These are phyloP conservation scores for Aspergillus bertholletiae DNA, from an alignment of 495 filamentous ascomycete species.

Conservation along the genomic window DNA sequence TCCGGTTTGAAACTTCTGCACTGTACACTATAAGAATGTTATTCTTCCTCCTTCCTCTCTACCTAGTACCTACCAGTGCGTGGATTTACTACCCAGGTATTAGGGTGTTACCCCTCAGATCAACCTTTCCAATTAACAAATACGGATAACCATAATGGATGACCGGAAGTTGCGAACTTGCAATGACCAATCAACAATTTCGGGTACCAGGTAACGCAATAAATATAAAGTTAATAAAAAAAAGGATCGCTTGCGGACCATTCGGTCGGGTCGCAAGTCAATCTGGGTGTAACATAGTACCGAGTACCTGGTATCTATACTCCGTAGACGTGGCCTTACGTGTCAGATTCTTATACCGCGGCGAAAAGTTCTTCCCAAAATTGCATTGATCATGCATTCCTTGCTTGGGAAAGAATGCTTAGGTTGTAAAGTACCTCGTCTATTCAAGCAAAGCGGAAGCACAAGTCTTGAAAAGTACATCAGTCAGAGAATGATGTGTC, in stretches of 20 bases:
- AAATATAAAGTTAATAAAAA: not conserved
- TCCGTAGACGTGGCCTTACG: not conserved
- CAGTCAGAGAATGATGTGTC: not conserved
- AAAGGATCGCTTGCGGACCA: not conserved
- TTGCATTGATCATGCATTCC: not conserved
- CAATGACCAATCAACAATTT: not conserved
- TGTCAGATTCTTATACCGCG: not conserved
- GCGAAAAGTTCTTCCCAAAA: not conserved
- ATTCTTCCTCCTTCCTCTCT: too few relatives aligned
- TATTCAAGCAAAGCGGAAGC: too few relatives aligned
- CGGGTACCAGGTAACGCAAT: not conserved
- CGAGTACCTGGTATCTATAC: not conserved
- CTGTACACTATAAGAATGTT: too few relatives aligned
- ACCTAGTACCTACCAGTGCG: too few relatives aligned
- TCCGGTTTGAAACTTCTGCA: too few relatives aligned
- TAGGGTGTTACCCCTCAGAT: not conserved
- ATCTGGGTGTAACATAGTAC: not conserved
- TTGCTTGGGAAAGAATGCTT: too few relatives aligned
- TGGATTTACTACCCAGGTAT: too few relatives aligned
- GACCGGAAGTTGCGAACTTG: not conserved
- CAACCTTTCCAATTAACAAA: not conserved
- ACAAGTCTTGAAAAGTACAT: too few relatives aligned
- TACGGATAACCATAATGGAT: not conserved
- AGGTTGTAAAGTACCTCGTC: too few relatives aligned
- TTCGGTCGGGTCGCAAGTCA: not conserved